Evolutionary conservation across 139 green algal species (phyloP).

Genomic region (Chara braunii): DNA sequence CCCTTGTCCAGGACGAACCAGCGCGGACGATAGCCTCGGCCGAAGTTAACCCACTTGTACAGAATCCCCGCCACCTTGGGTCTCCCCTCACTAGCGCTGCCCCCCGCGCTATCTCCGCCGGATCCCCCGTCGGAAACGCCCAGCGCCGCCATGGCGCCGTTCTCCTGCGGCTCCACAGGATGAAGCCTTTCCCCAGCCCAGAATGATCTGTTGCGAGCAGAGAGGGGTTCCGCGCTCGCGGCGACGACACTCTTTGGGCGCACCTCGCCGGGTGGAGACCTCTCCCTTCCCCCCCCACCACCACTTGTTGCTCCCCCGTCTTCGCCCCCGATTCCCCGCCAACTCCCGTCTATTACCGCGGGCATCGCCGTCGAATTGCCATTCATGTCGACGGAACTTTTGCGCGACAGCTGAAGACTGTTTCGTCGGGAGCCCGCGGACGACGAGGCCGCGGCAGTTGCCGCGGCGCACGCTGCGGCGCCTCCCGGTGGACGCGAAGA

Average conservation of each 20-base stretch:
- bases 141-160: neutral
- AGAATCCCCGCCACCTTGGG: slow-evolving; percentile 49
- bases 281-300: too few relatives aligned
- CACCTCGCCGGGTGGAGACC: too few relatives aligned
- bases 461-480: neutral
- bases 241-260: too few relatives aligned
- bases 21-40: slow-evolving; percentile 59
- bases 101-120: neutral
- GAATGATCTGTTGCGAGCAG: too few relatives aligned
- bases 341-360: neutral
- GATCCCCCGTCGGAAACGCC: neutral
- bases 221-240: too few relatives aligned
- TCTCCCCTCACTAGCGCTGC: neutral
- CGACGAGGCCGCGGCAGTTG: neutral
- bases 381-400: too few relatives aligned
- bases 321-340: too few relatives aligned
- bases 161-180: neutral
- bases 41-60: slow-evolving; percentile 69
- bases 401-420: too few relatives aligned
- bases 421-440: slow-evolving; percentile 35
- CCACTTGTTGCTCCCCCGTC: too few relatives aligned
- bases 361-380: neutral
- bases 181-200: too few relatives aligned
- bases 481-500: neutral
- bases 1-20: slow-evolving; percentile 67